phyloP scores from a whole-genome alignment of 2,329 filamentous ascomycete species.

The Colletotrichum somersetense region DNA sequence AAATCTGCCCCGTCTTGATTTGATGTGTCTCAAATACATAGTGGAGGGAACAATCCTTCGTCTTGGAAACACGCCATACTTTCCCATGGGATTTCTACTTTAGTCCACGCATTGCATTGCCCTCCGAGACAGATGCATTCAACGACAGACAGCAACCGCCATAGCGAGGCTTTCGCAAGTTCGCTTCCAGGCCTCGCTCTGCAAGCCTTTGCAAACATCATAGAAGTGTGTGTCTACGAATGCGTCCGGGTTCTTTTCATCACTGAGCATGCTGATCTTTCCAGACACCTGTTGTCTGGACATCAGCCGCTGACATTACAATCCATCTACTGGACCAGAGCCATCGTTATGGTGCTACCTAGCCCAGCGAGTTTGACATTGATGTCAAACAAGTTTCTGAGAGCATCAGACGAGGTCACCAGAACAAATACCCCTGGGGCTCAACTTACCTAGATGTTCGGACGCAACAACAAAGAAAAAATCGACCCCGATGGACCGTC shows the following conservation, averaged over 20 bases:
- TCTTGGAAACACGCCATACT: conserved; percentile 2
- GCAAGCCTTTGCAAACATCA: neutral
- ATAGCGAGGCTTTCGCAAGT: neutral
- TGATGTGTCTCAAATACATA: conserved; percentile 11
- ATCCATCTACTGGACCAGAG: neutral
- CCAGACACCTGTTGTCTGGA: conserved; percentile 26
- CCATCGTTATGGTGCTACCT: neutral
- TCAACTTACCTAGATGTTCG: neutral
- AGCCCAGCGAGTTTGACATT: conserved; percentile 13
- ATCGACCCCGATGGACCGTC: neutral
- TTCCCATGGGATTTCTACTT: neutral
- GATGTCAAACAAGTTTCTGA: neutral
- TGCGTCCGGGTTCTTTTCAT: conserved; percentile 36
- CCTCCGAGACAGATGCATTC: conserved; percentile 27
- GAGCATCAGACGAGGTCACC: neutral
- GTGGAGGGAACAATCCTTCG: neutral
- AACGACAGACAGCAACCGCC: conserved; percentile 6
- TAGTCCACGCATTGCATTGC: neutral
- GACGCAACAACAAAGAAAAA: neutral
- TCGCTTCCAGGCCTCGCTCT: neutral
- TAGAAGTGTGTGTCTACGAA: conserved; percentile 2
- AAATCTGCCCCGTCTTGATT: neutral
- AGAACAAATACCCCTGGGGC: neutral
- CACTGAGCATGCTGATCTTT: conserved; percentile 22
- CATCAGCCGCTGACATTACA: conserved; percentile 13